phyloP scores from a whole-genome alignment of 169 alveolate genomes.

The Cytauxzoon felis region DNA sequence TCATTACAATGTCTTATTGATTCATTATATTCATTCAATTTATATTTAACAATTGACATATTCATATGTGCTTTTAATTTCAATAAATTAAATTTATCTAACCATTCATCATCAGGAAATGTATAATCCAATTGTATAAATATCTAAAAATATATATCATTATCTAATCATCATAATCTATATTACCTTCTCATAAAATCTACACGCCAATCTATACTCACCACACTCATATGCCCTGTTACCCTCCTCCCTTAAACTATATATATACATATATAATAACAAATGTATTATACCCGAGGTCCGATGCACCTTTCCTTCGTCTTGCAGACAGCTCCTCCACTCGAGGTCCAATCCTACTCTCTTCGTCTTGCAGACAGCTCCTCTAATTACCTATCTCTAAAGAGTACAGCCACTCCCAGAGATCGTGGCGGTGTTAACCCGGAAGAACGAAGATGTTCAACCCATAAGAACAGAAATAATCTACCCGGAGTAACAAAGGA shows the following conservation, averaged over 20 bases:
- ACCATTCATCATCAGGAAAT: conserved; percentile 47
- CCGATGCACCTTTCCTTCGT: too few relatives aligned
- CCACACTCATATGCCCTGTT: conserved; percentile 23
- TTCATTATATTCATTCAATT: conserved; percentile 18
- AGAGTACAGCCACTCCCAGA: too few relatives aligned
- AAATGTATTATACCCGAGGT: too few relatives aligned
- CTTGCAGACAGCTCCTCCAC: too few relatives aligned
- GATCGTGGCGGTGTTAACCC: too few relatives aligned
- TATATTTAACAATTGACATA: conserved; percentile 38
- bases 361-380: too few relatives aligned
- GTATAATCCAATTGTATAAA: conserved; percentile 62
- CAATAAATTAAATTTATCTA: conserved; percentile 37
- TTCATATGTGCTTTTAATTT: conserved; percentile 27
- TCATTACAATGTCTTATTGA: conserved; percentile 41
- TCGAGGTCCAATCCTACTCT: too few relatives aligned
- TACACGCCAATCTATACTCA: conserved; percentile 26
- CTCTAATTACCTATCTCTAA: too few relatives aligned
- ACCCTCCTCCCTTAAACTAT: conserved; percentile 50
- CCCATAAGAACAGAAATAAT: too few relatives aligned
- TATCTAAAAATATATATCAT: conserved; percentile 3
- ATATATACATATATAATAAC: too few relatives aligned
- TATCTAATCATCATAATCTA: background rate
- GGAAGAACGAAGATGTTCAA: too few relatives aligned
- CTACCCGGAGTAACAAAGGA: too few relatives aligned
- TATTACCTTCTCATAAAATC: conserved; percentile 50